phyloP scores from a whole-genome alignment of 176 grass and related monocot species.

The Leersia perrieri region DNA sequence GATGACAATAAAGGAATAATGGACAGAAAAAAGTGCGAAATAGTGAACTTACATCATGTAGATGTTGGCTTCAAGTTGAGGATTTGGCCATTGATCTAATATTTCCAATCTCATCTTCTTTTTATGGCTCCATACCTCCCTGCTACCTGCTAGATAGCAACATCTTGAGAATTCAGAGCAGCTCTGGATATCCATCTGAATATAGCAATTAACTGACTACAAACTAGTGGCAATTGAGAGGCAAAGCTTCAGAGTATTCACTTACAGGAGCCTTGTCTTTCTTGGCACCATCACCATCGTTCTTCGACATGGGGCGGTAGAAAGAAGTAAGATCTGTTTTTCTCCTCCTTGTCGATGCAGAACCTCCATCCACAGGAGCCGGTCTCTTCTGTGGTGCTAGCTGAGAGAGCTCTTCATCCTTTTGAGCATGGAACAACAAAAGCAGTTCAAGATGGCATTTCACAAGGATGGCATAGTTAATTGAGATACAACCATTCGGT shows the following conservation, averaged over 20 bases:
- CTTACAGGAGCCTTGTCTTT: constrained; percentile 58
- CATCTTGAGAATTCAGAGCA: neutral
- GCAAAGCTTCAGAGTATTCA: neutral
- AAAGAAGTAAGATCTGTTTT: constrained; percentile 61
- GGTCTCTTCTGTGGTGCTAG: constrained; percentile 51
- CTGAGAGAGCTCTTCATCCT: constrained; percentile 51
- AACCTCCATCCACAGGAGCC: constrained; percentile 29
- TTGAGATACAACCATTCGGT: too few relatives aligned
- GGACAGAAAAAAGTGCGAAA: too few relatives aligned
- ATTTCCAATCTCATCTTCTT: constrained; percentile 17
- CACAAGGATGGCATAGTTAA: too few relatives aligned
- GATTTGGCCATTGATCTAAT: neutral
- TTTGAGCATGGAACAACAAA: neutral
- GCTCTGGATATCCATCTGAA: neutral
- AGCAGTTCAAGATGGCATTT: neutral
- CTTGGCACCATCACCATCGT: constrained; percentile 32
- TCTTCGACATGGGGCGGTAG: constrained; percentile 22
- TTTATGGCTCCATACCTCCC: constrained; percentile 74
- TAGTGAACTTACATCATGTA: too few relatives aligned
- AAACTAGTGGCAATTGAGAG: neutral
- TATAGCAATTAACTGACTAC: neutral
- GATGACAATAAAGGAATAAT: too few relatives aligned
- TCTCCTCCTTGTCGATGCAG: constrained; percentile 43
- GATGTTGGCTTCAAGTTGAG: neutral
- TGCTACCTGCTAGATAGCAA: constrained; percentile 44